These are phyloP conservation scores for Arachnomyces sp. DNA, from an alignment of 2,329 filamentous ascomycete genomes.

Conservation along the genomic window DNA sequence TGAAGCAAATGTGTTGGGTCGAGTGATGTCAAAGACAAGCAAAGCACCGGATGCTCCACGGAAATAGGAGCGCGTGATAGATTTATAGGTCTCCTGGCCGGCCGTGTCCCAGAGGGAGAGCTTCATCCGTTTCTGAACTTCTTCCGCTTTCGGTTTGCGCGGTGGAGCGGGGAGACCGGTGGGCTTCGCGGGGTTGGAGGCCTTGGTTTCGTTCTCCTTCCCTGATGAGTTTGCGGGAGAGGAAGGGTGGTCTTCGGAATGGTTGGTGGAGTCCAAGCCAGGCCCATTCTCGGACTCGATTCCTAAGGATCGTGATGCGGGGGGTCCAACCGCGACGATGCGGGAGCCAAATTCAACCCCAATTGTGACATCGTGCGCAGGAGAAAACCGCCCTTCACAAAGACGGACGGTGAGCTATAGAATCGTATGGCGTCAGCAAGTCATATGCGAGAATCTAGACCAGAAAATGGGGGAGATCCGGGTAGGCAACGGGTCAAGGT, in stretches of 20 bases:
- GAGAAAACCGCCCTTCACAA: conserved; percentile 90
- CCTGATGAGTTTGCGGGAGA: conserved; percentile 6
- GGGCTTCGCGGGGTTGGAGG: conserved; percentile 11
- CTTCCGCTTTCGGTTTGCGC: conserved; percentile 26
- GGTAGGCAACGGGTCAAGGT: conserved; percentile 10
- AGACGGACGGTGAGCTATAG: conserved; percentile 79
- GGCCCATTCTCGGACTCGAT: conserved; percentile 37
- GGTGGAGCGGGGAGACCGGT: conserved; percentile 29
- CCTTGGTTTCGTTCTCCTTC: conserved; percentile 11
- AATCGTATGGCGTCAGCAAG: conserved; percentile 2
- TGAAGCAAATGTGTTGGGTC: conserved; percentile 74
- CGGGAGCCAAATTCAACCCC: conserved; percentile 92
- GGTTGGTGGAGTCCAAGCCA: conserved; percentile 1
- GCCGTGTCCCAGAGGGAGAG: conserved; percentile 92
- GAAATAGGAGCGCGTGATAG: conserved; percentile 89
- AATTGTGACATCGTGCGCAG: conserved; percentile 94
- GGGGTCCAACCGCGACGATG: conserved; percentile 83
- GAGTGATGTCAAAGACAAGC: conserved; percentile 89
- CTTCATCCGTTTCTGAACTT: conserved; percentile 72
- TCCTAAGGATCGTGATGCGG: conserved; percentile 53
- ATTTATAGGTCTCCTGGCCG: conserved; percentile 95
- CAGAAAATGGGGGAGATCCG: not conserved
- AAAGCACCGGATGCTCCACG: conserved; percentile 69
- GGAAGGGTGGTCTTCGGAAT: conserved; percentile 7
- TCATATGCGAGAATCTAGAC: not conserved